A percentile compares a stretch with the other conserved stretches of the same genome.
phyloP scores from a whole-genome alignment of 768 basidiomycete genomes.

The Tulasnella sp. region DNA sequence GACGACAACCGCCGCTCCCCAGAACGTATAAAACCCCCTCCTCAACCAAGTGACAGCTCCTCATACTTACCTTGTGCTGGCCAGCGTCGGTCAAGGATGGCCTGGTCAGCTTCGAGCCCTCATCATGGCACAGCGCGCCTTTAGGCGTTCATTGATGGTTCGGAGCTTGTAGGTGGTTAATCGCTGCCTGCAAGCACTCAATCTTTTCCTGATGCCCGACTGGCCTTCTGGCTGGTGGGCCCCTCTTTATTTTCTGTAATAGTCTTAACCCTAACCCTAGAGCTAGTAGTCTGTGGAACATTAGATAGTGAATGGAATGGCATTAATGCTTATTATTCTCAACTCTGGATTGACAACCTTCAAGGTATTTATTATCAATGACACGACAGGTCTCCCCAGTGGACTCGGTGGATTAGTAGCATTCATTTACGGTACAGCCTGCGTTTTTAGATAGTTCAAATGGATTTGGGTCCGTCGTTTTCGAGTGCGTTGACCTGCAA shows the following conservation, averaged over 20 bases:
- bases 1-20: background rate
- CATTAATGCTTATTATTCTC: too few relatives aligned
- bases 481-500: too few relatives aligned
- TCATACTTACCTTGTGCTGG: conserved; percentile 12
- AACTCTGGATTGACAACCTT: too few relatives aligned
- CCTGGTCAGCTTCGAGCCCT: background rate
- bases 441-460: too few relatives aligned
- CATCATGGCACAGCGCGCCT: conserved; percentile 6
- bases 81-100: background rate
- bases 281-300: background rate
- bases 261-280: conserved; percentile 2
- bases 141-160: background rate
- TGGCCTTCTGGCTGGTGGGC: conserved; percentile 10
- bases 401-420: too few relatives aligned
- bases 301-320: too few relatives aligned
- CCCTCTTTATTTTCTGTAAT: background rate
- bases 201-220: conserved; percentile 8
- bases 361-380: too few relatives aligned
- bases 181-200: conserved; percentile 5
- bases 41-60: background rate
- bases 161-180: background rate
- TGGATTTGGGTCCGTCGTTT: too few relatives aligned
- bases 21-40: background rate
- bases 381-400: too few relatives aligned
- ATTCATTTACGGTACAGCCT: too few relatives aligned